Evolutionary conservation across 805 yeast genomes (phyloP), one percentile per base, ranked within the genome.

Genomic region (Cyberlindnera suaveolens): DNA sequence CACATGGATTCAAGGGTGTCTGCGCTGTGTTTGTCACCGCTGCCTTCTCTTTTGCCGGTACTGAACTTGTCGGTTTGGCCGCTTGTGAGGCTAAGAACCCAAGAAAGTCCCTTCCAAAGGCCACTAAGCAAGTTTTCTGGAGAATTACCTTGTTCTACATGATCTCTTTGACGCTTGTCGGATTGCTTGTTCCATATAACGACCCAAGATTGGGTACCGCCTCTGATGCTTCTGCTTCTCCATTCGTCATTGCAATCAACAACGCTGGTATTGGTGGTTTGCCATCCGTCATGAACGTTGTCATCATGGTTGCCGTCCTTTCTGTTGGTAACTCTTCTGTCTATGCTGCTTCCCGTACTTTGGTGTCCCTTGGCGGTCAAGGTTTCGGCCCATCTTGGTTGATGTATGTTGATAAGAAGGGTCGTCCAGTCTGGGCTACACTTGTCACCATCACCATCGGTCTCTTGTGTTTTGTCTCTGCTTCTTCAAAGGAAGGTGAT

Each of bases 111-210:
- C 62, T 74, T 7, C 85, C 48, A 72, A 77, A 43, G 65, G 64
- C 49, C 62, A 70, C 57, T 70, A 74, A 70, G 51, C 77, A 72
- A 56, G 77, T 72, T 5, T 72, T 85, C 65, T 84, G 90, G 90
- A 74, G 91, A 65, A 80, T 85, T 44, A 65, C 80, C 20, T 63
- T 82, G 52, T 85, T 85, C 59, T 85, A 86, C 67, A 69, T 86
- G 60, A 63, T 71, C 20, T 70, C 80, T 51, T 73, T 64, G 60
- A 77, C 65, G 46, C 66, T 72, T 50, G 75, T 69, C 56, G 86
- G 90, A 39, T 74, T 83, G 52, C 68, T 85, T 48, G 91, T 85
- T n/a, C 90, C 91, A 15, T 82, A 74, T 60, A 68, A 65, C 45
- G 74, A 77, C 49, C 52, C 60, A 4, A 62, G 76, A 47, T 64